These are phyloP conservation scores for Russula abietina DNA, from an alignment of 768 basidiomycete species.

Conservation along the genomic window DNA sequence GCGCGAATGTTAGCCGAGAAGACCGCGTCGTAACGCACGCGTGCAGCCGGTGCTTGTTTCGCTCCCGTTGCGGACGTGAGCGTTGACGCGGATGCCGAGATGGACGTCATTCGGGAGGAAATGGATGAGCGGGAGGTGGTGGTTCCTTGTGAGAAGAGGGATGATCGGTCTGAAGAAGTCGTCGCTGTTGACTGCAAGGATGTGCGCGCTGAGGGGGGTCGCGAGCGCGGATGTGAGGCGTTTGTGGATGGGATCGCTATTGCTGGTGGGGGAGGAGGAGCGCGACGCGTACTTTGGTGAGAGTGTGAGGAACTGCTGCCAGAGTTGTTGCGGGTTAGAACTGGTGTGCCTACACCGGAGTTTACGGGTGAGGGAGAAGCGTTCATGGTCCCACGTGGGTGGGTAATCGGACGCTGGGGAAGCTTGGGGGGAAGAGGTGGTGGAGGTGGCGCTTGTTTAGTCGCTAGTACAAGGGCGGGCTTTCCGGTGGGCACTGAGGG, in stretches of 20 bases:
- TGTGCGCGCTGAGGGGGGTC: conserved; percentile 29
- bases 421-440: conserved; percentile 16
- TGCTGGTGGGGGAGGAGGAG: conserved; percentile 3
- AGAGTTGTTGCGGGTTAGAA: background rate
- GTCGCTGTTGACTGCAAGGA: conserved; percentile 33
- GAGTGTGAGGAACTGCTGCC: conserved; percentile 5
- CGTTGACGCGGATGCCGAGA: conserved; percentile 1
- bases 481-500: conserved; percentile 30
- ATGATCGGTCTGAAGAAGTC: conserved; percentile 24
- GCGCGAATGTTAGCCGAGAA: conserved; percentile 28
- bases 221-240: conserved; percentile 14
- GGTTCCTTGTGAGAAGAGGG: conserved; percentile 39
- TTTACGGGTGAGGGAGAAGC: conserved; percentile 32
- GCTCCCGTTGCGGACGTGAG: conserved; percentile 8
- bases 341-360: conserved; percentile 37
- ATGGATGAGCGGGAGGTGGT: conserved; percentile 42
- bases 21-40: conserved; percentile 30
- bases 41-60: conserved; percentile 12
- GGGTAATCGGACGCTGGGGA: conserved; percentile 17
- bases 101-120: conserved; percentile 22
- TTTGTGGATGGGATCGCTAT: background rate
- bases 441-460: background rate
- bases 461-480: background rate
- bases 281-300: conserved; percentile 13
- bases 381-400: background rate